Conservation (phyloP, 495 filamentous ascomycete genomes). For the Xylaria flabelliformis region DNA sequence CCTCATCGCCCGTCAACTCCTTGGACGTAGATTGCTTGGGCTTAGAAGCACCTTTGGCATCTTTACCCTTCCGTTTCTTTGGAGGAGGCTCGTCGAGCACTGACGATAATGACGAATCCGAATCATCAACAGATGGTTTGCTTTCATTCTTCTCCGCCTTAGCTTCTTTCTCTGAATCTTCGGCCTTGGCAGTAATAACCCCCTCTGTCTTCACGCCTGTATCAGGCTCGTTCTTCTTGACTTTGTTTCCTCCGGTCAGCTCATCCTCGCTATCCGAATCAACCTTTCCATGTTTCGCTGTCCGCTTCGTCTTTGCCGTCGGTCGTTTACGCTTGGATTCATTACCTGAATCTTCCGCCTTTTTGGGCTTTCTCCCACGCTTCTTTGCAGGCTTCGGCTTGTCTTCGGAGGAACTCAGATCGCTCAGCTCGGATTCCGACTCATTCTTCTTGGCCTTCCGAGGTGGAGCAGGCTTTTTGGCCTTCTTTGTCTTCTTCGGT, state of each 20-base stretch:
- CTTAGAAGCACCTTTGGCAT: constrained; percentile 40
- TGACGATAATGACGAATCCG: constrained; percentile 81
- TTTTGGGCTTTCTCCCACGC: constrained; percentile 35
- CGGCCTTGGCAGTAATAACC: constrained; percentile 25
- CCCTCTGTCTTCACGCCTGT: constrained; percentile 21
- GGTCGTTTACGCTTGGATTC: constrained; percentile 39
- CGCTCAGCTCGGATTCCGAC: constrained; percentile 39
- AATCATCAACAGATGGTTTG: constrained; percentile 53
- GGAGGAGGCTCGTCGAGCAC: constrained; percentile 74
- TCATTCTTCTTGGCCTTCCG: constrained; percentile 40
- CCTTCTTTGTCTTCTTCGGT: constrained; percentile 28
- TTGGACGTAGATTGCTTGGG: constrained; percentile 41
- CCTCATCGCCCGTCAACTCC: constrained; percentile 69
- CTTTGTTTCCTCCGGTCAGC: constrained; percentile 37
- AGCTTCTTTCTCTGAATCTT: constrained; percentile 32
- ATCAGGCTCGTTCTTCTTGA: constrained; percentile 35
- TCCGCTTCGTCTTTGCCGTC: constrained; percentile 38
- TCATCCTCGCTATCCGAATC: constrained; percentile 49
- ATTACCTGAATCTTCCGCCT: constrained; percentile 23
- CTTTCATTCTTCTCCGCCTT: constrained; percentile 34
- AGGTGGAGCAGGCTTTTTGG: constrained; percentile 26
- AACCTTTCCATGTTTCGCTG: constrained; percentile 30
- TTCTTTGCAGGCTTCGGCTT: constrained; percentile 45
- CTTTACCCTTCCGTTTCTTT: constrained; percentile 48
- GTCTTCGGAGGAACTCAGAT: constrained; percentile 38